These are phyloP conservation scores for Cladosporium sp. DNA, from an alignment of 2,329 filamentous ascomycete genomes.

Conservation along the genomic window DNA sequence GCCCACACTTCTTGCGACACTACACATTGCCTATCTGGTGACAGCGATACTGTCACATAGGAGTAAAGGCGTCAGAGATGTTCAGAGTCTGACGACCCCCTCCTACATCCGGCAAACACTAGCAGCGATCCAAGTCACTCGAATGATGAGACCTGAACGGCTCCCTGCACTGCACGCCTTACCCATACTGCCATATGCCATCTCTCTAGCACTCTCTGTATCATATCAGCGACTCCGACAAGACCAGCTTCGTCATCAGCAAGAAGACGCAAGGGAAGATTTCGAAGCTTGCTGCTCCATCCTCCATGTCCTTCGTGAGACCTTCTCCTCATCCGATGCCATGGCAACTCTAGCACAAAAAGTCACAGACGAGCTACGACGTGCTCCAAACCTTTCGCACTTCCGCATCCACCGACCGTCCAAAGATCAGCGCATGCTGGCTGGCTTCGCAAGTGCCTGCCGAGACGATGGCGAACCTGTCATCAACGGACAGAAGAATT, in stretches of 20 bases:
- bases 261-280: slow-evolving; percentile 44
- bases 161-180: slow-evolving; percentile 46
- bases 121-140: slow-evolving; percentile 52
- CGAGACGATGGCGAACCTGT: slow-evolving; percentile 11
- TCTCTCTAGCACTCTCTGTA: slow-evolving; percentile 53
- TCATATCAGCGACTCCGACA: slow-evolving; percentile 55
- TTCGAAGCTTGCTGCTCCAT: slow-evolving; percentile 41
- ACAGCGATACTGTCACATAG: slow-evolving; percentile 56
- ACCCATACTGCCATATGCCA: slow-evolving; percentile 53
- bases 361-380: slow-evolving; percentile 29
- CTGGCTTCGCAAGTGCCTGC: slow-evolving; percentile 11
- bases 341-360: slow-evolving; percentile 37
- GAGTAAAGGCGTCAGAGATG: slow-evolving; percentile 38
- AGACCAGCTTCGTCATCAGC: slow-evolving; percentile 45
- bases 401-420: slow-evolving; percentile 23
- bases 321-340: slow-evolving; percentile 45
- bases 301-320: slow-evolving; percentile 40
- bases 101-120: slow-evolving; percentile 53
- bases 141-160: slow-evolving; percentile 43
- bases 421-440: slow-evolving; percentile 12
- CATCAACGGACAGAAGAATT: background rate
- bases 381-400: slow-evolving; percentile 22
- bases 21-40: slow-evolving; percentile 55
- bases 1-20: slow-evolving; percentile 38
- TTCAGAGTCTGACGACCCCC: slow-evolving; percentile 39